Evolutionary conservation across 306 rosid species (phyloP), one percentile per base, ranked within the genome.

Genomic region (Oxytropis ochrocephala): DNA sequence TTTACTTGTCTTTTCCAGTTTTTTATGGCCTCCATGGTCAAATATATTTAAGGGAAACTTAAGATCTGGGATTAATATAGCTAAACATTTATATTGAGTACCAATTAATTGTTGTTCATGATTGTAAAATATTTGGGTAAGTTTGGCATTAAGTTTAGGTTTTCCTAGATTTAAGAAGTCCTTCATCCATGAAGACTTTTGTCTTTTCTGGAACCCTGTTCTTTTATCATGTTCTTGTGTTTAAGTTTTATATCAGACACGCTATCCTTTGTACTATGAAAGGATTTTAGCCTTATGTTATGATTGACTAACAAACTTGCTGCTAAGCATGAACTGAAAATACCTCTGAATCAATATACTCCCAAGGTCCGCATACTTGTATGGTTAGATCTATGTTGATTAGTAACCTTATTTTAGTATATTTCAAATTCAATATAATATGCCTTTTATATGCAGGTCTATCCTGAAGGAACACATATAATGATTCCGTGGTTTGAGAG

Each of bases 401-500:
- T 7, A 60, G 33, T 42, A 56, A 39, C 8, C 43, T 56, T 38
- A 33, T 70, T 47, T 64, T 13, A 3, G 33, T 8, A 11, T 77
- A 44, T 69, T 24, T 1, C 29, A 24, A 24, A 24, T 24, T 24
- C 27, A 63, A 54, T 52, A 29, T 21, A 44, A 10, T 17, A 14
- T 11, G 18, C 7, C 36, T 63, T 48, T 78, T 41, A 32, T 10
- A 18, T 68, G 83, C 68, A 79, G 83, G 80, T 79, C 36, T 79
- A 79, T 47, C 80, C 83, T 8, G 79, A 79, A 79, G 83, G 83
- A 53, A 73, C 79, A 14, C 79, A 79, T 52, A 14, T 67, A 19
- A 63, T 74, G 79, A 63, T 79, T 42, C 80, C 80, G 0, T 79
- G 80, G 83, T 79, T 79, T 27, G 83, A 79, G 76, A 74, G 83